phyloP scores from a whole-genome alignment of 805 yeast species.

The Candida methanosorbosa region DNA sequence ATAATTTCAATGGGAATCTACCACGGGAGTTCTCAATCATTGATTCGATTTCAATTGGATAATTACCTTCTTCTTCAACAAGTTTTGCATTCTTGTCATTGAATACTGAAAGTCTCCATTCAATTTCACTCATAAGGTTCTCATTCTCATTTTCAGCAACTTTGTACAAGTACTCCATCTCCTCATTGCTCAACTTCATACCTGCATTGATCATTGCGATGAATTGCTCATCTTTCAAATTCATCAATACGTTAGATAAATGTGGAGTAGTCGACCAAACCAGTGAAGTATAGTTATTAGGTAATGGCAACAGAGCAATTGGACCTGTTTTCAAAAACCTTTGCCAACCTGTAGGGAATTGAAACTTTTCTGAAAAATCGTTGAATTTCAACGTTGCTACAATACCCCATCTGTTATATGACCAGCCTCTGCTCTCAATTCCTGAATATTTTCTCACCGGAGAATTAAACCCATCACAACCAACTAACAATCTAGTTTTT shows the following conservation, averaged over 20 bases:
- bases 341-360: conserved; percentile 77
- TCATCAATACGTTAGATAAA: conserved; percentile 52
- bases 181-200: conserved; percentile 68
- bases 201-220: conserved; percentile 77
- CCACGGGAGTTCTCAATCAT: conserved; percentile 66
- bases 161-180: conserved; percentile 60
- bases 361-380: conserved; percentile 60
- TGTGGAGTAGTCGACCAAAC: conserved; percentile 91
- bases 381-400: conserved; percentile 81
- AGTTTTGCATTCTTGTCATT: conserved; percentile 21
- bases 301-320: conserved; percentile 81
- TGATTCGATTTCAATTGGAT: conserved; percentile 58
- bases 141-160: conserved; percentile 28
- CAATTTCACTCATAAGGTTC: conserved; percentile 54
- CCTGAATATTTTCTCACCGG: conserved; percentile 80
- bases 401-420: conserved; percentile 79
- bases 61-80: conserved; percentile 48
- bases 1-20: conserved; percentile 76
- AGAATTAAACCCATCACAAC: conserved; percentile 94
- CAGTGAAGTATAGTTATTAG: conserved; percentile 77
- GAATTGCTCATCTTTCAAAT: conserved; percentile 54
- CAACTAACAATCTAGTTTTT: conserved; percentile 71
- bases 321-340: conserved; percentile 90
- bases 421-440: conserved; percentile 89
- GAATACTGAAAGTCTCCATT: conserved; percentile 54